Evolutionary conservation across 2,329 filamentous ascomycete species (phyloP), one percentile per base, ranked within the genome.

Genomic region (Xylaria sp.): DNA sequence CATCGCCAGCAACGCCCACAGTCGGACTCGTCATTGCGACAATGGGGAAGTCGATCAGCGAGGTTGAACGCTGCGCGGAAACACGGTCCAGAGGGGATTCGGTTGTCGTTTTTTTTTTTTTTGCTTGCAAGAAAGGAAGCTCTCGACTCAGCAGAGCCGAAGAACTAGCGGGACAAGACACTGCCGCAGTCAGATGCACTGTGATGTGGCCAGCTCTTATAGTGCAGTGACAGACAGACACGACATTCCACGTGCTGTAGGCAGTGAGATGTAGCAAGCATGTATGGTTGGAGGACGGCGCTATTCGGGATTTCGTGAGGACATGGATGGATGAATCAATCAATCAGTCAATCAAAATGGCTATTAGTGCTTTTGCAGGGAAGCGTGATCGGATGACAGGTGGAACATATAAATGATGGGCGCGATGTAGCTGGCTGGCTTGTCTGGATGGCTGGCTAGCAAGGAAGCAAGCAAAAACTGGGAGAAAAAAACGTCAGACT

Each of bases 21-120:
- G 64, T 66, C 59, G 72, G 51, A 40, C 64, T 72, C 15, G 73
- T 65, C 74, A 76, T 77, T n/a, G 48, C 56, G 28, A 46, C 33
- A 20, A 51, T 54, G 56, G 48, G 40, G 54, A 56, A 28, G 31
- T 4, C 46, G 53, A 54, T 48, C 51, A 44, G 58, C 40, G 58
- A 33, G 40, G 33, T 46, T 44, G 62, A 60, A 54, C 42, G n/a
- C 38, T 58, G 49, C 59, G 31, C 48, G 53, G 33, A 53, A 36
- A 38, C 5, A n/a, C 40, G 28, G 48, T 36, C 13, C 13, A 15
- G 46, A 31, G 31, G 56, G 33, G 26, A 31, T 33, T 31, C 36
- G 38, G 31, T 66, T 48, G 62, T 64, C 36, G 59, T 17, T 17
- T 28, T 28, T 28, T 28, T 28, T 28, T 28, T 28, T 28, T 46